Percentiles rank a stretch among this genome's conserved stretches.
These are phyloP conservation scores for Coemansia sp. DNA, from an alignment of 192 early-diverging fungal species.

Conservation along the genomic window DNA sequence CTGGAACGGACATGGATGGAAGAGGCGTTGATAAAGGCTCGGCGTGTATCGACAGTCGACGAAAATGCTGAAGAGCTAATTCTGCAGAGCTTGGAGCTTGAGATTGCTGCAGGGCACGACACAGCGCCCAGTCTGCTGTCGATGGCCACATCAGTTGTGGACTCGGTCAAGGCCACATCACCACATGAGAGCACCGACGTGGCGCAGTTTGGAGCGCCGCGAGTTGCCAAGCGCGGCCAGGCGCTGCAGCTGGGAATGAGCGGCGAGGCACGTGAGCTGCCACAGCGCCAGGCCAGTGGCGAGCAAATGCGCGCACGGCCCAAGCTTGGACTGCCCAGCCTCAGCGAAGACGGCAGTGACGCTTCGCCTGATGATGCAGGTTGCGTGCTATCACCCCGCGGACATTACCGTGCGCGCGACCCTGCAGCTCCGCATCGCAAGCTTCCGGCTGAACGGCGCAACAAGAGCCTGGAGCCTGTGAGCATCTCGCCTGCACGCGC, in stretches of 20 bases:
- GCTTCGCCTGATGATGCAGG: conserved; percentile 5
- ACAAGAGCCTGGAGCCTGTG: not conserved
- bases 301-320: conserved; percentile 6
- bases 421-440: conserved; percentile 50
- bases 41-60: conserved; percentile 52
- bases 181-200: conserved; percentile 13
- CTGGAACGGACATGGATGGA: conserved; percentile 57
- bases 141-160: conserved; percentile 10
- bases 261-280: conserved; percentile 8
- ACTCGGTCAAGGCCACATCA: conserved; percentile 1
- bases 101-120: not conserved
- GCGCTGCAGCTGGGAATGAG: conserved; percentile 8
- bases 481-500: conserved; percentile 51
- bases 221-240: conserved; percentile 26
- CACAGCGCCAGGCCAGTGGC: conserved; percentile 15
- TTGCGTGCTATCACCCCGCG: conserved; percentile 33
- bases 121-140: conserved; percentile 14
- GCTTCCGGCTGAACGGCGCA: conserved; percentile 14
- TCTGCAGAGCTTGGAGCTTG: conserved; percentile 38
- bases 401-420: conserved; percentile 52
- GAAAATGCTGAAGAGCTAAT: conserved; percentile 49
- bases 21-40: conserved; percentile 53
- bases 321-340: conserved; percentile 16
- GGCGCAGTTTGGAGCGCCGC: conserved; percentile 23
- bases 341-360: conserved; percentile 25